phyloP scores from a whole-genome alignment of 169 alveolate species.

The Eimeria brunetti region DNA sequence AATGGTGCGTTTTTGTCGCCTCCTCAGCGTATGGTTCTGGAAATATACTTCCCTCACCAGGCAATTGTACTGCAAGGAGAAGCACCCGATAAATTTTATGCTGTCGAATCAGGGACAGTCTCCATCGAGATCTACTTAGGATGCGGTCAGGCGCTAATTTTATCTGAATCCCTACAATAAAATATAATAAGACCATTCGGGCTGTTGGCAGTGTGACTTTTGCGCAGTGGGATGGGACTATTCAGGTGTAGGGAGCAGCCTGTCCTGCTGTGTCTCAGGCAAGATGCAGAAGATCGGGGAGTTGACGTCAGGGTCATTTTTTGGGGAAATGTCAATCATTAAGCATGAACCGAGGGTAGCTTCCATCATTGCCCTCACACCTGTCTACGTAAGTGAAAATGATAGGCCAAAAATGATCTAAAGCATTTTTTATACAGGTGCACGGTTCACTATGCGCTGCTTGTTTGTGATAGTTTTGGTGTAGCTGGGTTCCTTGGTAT shows the following conservation, averaged over 20 bases:
- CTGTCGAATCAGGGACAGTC: conserved; percentile 87
- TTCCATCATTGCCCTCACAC: conserved; percentile 85
- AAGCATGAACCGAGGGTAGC: conserved; percentile 81
- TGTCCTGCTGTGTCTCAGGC: conserved; percentile 21
- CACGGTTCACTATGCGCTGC: not conserved
- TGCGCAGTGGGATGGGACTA: not conserved
- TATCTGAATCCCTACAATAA: not conserved
- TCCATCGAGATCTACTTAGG: conserved; percentile 86
- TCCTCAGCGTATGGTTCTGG: conserved; percentile 76
- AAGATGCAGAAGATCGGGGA: conserved; percentile 64
- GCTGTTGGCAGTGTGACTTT: not conserved
- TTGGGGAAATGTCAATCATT: conserved; percentile 86
- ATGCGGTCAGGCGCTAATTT: conserved; percentile 53
- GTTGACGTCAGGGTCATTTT: conserved; percentile 83
- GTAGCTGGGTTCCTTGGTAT: not conserved
- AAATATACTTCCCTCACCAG: conserved; percentile 81
- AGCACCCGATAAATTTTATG: conserved; percentile 84
- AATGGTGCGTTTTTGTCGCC: not conserved
- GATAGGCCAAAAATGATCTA: not conserved
- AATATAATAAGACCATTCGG: not conserved
- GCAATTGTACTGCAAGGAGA: conserved; percentile 88
- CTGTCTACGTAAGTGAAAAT: conserved; percentile 84
- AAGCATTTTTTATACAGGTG: not conserved
- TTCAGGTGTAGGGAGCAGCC: not conserved
- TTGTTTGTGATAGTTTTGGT: not conserved